Conservation (phyloP, 2,329 filamentous ascomycete genomes). For the Trichoderma sp. region DNA sequence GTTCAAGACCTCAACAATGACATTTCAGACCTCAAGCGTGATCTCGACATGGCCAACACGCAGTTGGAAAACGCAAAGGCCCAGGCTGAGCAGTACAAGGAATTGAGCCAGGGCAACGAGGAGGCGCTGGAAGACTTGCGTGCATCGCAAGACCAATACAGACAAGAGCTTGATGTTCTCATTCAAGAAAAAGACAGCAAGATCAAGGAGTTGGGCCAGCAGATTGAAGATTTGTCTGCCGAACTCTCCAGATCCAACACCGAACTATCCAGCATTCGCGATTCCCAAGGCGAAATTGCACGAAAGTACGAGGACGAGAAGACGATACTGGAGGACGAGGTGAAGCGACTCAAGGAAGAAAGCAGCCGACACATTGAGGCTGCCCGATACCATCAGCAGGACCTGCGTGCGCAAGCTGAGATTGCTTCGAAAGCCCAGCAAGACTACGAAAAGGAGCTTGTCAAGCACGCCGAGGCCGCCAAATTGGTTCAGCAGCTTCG, state of each 20-base stretch:
- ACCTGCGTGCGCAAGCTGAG: constrained; percentile 88
- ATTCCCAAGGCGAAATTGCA: constrained; percentile 75
- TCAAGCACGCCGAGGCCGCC: constrained; percentile 95
- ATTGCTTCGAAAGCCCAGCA: constrained; percentile 93
- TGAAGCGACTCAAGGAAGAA: constrained; percentile 80
- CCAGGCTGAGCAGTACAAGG: constrained; percentile 85
- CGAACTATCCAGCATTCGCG: constrained; percentile 78
- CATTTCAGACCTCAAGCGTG: constrained; percentile 82
- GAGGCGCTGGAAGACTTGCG: constrained; percentile 81
- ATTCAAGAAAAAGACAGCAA: constrained; percentile 77
- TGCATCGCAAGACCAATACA: constrained; percentile 81
- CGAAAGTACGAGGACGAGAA: constrained; percentile 82
- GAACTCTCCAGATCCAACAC: constrained; percentile 82
- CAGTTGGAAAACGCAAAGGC: constrained; percentile 81
- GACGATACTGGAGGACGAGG: constrained; percentile 74
- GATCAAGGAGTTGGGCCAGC: constrained; percentile 80
- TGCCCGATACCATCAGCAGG: constrained; percentile 83
- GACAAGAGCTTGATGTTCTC: constrained; percentile 79
- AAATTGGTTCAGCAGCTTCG: constrained; percentile 80
- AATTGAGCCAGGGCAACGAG: constrained; percentile 83
- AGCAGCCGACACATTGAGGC: constrained; percentile 78
- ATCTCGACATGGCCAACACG: constrained; percentile 77
- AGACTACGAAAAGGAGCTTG: constrained; percentile 90
- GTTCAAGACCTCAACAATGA: constrained; percentile 83
- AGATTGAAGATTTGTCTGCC: constrained; percentile 78